Evolutionary conservation across 2,329 filamentous ascomycete genomes (phyloP).

Genomic region (Sporothrix brunneoviolacea): DNA sequence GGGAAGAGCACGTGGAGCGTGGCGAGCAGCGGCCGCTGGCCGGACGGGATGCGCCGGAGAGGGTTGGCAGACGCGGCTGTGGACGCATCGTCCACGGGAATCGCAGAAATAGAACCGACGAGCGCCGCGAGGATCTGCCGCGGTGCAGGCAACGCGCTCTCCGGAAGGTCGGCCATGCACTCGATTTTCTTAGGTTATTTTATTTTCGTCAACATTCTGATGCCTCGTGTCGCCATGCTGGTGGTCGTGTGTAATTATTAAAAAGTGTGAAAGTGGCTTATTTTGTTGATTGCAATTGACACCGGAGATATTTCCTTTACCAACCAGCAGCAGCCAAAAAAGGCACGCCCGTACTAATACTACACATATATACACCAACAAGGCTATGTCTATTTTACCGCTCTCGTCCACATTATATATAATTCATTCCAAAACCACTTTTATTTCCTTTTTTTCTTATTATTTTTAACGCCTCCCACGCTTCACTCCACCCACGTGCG

Average conservation of each 20-base stretch:
- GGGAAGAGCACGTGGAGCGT: constrained; percentile 84
- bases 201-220: neutral
- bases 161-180: constrained; percentile 1
- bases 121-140: constrained; percentile 44
- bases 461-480: neutral
- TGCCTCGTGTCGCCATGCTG: too few species aligned
- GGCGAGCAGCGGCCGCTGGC: constrained; percentile 54
- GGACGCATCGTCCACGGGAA: constrained; percentile 18
- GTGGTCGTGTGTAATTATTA: too few species aligned
- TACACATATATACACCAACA: too few species aligned
- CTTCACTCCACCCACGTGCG: constrained; percentile 56
- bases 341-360: too few species aligned
- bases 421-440: too few species aligned
- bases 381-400: too few species aligned
- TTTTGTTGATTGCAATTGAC: too few species aligned
- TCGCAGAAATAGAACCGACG: constrained; percentile 34
- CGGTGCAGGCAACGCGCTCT: constrained; percentile 30
- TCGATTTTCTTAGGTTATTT: neutral
- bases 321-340: too few species aligned
- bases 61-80: constrained; percentile 24
- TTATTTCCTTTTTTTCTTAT: constrained; percentile 5
- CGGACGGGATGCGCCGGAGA: constrained; percentile 29
- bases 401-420: too few species aligned
- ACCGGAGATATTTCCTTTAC: too few species aligned
- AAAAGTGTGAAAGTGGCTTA: too few species aligned